Base-by-base conservation (phyloP, 2,329 filamentous ascomycete species). In the Aspergillus sp. region DNA sequence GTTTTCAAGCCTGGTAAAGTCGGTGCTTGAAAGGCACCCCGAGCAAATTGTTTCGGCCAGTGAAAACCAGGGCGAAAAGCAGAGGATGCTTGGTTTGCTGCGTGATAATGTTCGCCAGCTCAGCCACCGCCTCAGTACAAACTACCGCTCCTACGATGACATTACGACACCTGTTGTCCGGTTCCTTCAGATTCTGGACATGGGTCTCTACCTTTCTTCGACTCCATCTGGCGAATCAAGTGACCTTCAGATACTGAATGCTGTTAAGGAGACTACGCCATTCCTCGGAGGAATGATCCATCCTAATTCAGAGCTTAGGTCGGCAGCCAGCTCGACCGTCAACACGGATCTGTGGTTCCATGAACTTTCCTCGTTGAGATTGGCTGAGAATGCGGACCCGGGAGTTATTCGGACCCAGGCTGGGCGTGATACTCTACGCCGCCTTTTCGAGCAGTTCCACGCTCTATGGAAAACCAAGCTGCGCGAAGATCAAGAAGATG, bases 61-160 rank as follows among this genome's bases (percentile, higher is more conserved):
- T 3, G 61, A 63, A 12, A 58, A 55, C 12, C 56, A 61, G 12
- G 53, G 60, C 2, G 65, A 67, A 25, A 69, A 69, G 17, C 58
- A 67, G 36, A 59, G 77, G 55, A 77, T 76, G 62, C 69, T 79
- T 21, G 69, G 72, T 30, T 70, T 83, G 13, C 63, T 84, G 32
- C 81, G 80, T 53, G 78, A 80, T 39, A 88, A 88, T 60, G 79
- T 95, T n/a, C 78, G 81, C 6, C 87, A 90, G 63, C 85, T 97
- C 41, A 85, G 90, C 53, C 80, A 84, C 57, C 86, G 93, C 48
- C 82, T 99, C 7, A 84, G 82, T 1, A 81, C 85, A 30, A 83
- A 87, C 38, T 96, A 92, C 71, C 84, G 87, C 41, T 87, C 87
- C 13, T 98, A 97, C 69, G 91, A 92, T 62, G 95, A 99, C 71